Evolutionary conservation across 1,284 basidiomycete species (phyloP), one percentile per base, ranked within the genome.

Genomic region (Moniliella sp.): DNA sequence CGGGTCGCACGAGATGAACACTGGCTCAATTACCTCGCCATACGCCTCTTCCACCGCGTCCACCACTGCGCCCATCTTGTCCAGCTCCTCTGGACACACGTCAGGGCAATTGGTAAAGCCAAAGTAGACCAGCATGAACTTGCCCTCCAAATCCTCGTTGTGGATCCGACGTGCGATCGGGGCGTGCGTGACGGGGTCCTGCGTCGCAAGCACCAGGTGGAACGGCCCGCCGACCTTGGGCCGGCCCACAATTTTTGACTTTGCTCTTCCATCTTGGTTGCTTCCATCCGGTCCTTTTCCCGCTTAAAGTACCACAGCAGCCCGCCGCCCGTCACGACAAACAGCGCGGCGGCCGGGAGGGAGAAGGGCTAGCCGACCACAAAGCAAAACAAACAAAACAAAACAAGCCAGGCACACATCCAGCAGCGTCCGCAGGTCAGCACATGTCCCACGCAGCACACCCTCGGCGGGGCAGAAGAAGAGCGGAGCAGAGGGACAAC

Each of bases 81-180:
- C 88, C 18, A 99, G 69, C 64, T 97, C 88, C 42, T 91, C 82
- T 1, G 88, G 88, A 61, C 88, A 99, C 39, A 99, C 94, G 62
- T 99, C 91, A 3, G 88, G 91, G 55, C 44, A 81, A 73, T 25
- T 75, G 71, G 50, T 61, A 35, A 21, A 69, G 69, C 37, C 94
- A 37, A 59, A 59, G 65, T 97, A 97, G 35, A 97, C 75, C 43
- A 97, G 65, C 23, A 70, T 78, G 65, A 69, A 70, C 38, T 38
- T 50, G 77, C 67, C 81, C 75, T 36, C 80, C 32, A 97, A 65
- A 55, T 93, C 73, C 37, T 78, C 64, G 31, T 93, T 75, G 0
- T 81, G 79, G 63, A 86, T 88, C 0, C 42, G 43, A 18, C 47
- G 44, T 4, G 42, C 45, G 12, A 40, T 50, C 12, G 47, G 43